These are phyloP conservation scores for Kandelia obovata DNA, from an alignment of 345 rosid species.

Conservation along the genomic window DNA sequence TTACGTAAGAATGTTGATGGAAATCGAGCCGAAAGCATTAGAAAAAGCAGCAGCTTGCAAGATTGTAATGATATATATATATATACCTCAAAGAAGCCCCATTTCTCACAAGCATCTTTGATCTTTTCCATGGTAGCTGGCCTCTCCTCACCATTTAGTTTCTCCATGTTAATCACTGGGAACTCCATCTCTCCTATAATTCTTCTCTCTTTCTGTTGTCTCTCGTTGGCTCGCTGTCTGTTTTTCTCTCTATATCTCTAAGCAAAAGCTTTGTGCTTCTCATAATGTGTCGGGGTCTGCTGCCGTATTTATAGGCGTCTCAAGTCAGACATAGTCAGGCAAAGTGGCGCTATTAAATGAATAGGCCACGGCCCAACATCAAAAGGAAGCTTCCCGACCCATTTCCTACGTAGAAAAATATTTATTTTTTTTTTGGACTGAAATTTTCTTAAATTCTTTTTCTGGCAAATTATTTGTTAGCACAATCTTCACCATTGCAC, in stretches of 20 bases:
- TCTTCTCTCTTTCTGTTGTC: neutral
- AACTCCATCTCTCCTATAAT: constrained; percentile 45
- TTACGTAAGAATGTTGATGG: neutral
- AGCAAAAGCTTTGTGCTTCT: neutral
- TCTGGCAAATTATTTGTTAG: too few relatives aligned
- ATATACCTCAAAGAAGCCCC: constrained; percentile 97
- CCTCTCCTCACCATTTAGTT: constrained; percentile 61
- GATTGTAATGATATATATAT: too few relatives aligned
- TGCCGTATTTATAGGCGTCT: constrained; percentile 29
- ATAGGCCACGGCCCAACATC: neutral
- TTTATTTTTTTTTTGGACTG: too few relatives aligned
- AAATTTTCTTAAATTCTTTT: too few relatives aligned
- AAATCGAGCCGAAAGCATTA: neutral
- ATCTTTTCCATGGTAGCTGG: constrained; percentile 56
- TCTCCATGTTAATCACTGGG: constrained; percentile 67
- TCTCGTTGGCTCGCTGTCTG: neutral
- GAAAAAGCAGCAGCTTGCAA: neutral
- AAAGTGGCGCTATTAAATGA: neutral
- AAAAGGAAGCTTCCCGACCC: too few relatives aligned
- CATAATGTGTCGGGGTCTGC: neutral
- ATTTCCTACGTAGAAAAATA: neutral
- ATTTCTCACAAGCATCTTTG: constrained; percentile 92
- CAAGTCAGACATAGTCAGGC: neutral
- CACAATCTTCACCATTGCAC: too few relatives aligned
- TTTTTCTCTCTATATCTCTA: neutral